Base-by-base conservation (phyloP, 2,329 filamentous ascomycete genomes). In the Cordyceps militaris region DNA sequence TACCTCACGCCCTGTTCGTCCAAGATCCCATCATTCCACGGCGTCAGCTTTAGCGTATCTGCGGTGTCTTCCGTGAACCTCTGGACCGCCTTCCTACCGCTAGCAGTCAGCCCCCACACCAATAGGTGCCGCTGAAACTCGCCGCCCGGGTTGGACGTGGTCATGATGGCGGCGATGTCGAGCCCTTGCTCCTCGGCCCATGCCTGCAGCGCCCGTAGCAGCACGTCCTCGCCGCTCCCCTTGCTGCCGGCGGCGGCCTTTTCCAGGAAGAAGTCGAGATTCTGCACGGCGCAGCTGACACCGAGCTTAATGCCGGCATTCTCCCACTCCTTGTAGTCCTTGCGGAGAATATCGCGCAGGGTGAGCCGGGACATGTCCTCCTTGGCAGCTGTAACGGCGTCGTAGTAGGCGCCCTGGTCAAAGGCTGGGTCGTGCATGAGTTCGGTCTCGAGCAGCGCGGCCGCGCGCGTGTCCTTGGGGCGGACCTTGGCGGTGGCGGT, bases 301-400 rank as follows among this genome's bases (percentile, higher is more conserved):
- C 89, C 89, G 4, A 93, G 76, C 19, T 73, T 76, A 38, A 83
- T 67, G 0, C 70, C 73, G 11, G 74, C 73, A 57, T 84, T 82
- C 11, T 73, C 73, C 89, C 89, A 94, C 66, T 88, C 79, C 73
- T 95, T 95, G 73, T 92, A 95, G 72, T 95, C 89, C 70, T 93
- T 93, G 62, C 87, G 79, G 54, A 93, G 71, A 40, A 92, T 79
- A 63, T 92, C 89, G 23, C 79, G 73, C 63, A 91, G 70, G 38
- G 72, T 74, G 47, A 94, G 72, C 0, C 67, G 63, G 3, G 79
- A 81, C 53, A 94, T 78, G 63, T 91, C 81, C 61, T 83, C 80
- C 70, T 92, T 92, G 5, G 88, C 85, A 5, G 70, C 70, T 1
- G 77, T 75, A 26, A 92, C 78, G 57, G 82, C 73, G 4, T 78